A percentile compares a stretch with the other conserved stretches of the same genome.
These are phyloP conservation scores for Copromyces sp. DNA, from an alignment of 495 filamentous ascomycete genomes.

Conservation along the genomic window DNA sequence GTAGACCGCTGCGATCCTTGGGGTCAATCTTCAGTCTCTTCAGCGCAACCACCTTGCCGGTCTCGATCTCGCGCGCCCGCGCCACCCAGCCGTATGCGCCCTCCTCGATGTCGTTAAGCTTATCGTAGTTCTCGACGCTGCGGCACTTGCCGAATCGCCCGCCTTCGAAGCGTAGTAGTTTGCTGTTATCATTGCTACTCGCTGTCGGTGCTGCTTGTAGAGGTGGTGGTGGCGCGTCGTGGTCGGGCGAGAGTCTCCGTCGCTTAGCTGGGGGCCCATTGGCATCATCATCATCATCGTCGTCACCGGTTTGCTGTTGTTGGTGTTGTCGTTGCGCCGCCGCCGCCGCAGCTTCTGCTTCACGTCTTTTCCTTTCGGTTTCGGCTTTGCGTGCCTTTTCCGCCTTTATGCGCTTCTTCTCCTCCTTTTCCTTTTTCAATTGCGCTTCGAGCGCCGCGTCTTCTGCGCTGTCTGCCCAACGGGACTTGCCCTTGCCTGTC, in stretches of 20 bases:
- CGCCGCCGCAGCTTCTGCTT: constrained; percentile 12
- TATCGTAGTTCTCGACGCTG: constrained; percentile 82
- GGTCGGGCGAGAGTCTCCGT: constrained; percentile 37
- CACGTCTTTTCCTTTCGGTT: constrained; percentile 39
- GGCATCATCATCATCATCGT: constrained; percentile 21
- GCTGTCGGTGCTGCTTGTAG: background rate
- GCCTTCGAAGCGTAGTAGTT: constrained; percentile 61
- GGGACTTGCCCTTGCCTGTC: constrained; percentile 58
- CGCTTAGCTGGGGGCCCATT: constrained; percentile 44
- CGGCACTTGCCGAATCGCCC: constrained; percentile 60
- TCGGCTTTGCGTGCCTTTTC: constrained; percentile 70
- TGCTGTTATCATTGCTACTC: constrained; percentile 18
- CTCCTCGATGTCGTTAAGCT: constrained; percentile 93
- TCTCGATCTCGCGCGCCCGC: constrained; percentile 65
- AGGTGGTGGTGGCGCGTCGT: constrained; percentile 15
- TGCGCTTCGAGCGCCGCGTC: constrained; percentile 62
- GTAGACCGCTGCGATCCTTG: constrained; percentile 67
- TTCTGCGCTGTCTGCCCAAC: constrained; percentile 79
- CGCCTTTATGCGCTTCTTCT: constrained; percentile 77
- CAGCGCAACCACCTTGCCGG: constrained; percentile 80
- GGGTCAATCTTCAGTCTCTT: constrained; percentile 93
- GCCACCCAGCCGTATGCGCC: constrained; percentile 94
- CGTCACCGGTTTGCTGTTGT: constrained; percentile 14
- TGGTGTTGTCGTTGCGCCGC: constrained; percentile 5
- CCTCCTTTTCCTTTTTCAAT: constrained; percentile 78